Base-by-base conservation (phyloP, 768 basidiomycete species). In the Amanita muscaria region DNA sequence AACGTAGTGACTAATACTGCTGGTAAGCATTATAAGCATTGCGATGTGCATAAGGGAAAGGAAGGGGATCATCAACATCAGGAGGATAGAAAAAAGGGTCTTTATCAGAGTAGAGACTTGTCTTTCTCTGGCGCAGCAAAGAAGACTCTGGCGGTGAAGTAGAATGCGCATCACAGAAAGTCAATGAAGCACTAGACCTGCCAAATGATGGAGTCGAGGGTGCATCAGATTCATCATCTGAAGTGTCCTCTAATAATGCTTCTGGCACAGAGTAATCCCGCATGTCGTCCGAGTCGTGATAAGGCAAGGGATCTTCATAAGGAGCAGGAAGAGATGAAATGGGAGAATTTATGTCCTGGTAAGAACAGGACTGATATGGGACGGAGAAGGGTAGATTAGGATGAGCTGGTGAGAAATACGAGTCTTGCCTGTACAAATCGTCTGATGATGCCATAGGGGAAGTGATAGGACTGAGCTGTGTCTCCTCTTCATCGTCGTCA, bases 191-290 rank as follows among this genome's bases (percentile, higher is more conserved):
- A 51, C 67, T 69, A 32, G 83, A 83, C 51, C 70, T 69, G 52
- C 72, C 69, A 37, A 76, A 53, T 32, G 75, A 80, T 38, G 80
- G 83, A 5, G 83, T 80, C 8, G 74, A 72, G 8, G 70, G 74
- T 4, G 74, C 65, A 53, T 88, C 86, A 12, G 85, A 86, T 67
- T 88, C 87, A 65, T 88, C 86, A 64, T 88, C 87, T 35, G 86
- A 88, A 29, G 73, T 76, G 62, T 88, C 86, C 60, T 88, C 85
- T 70, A 88, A 83, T 32, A 35, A 35, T 21, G 83, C 79, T 56
- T 88, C 86, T 34, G 83, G 85, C 33, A 87, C 76, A 22, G 81
- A 67, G 24, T 79, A 69, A 56, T 82, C 81, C 54, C 83, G 83
- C 51, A 75, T 55, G 63, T 83, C 79, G 63, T 82, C 76, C 50